phyloP scores from a whole-genome alignment of 768 basidiomycete species.

The Lentinula raphanica region DNA sequence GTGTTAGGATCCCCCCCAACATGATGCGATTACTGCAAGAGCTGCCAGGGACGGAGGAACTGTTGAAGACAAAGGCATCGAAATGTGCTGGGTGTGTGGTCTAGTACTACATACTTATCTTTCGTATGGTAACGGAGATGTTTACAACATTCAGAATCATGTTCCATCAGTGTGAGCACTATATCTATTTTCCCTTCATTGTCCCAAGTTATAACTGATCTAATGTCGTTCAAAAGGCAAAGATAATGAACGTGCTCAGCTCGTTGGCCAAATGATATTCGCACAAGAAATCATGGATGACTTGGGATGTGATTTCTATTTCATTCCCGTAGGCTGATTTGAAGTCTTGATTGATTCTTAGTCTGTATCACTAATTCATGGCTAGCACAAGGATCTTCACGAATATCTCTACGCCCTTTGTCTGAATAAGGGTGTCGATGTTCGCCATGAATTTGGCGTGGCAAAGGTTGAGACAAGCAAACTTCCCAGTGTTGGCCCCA shows the following conservation, averaged over 20 bases:
- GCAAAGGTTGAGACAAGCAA: not conserved
- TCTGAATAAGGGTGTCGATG: not conserved
- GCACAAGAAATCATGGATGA: conserved; percentile 9
- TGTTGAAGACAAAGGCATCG: conserved; percentile 3
- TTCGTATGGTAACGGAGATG: not conserved
- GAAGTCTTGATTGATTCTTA: not conserved
- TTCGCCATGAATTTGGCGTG: conserved; percentile 1
- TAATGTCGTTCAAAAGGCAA: not conserved
- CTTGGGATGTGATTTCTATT: conserved; percentile 9
- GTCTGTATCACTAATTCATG: not conserved
- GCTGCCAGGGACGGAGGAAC: conserved; percentile 5
- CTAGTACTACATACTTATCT: not conserved
- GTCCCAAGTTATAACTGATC: too few species aligned
- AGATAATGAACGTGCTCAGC: not conserved
- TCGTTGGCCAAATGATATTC: conserved; percentile 6
- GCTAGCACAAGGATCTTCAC: conserved; percentile 4
- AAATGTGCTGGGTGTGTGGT: conserved; percentile 3
- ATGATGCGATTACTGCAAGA: conserved; percentile 12
- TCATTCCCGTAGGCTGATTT: conserved; percentile 7
- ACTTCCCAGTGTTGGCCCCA: not conserved
- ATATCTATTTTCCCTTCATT: too few species aligned
- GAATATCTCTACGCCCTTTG: conserved; percentile 4
- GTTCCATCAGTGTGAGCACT: conserved; percentile 3
- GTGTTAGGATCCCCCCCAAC: conserved; percentile 12
- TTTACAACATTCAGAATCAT: not conserved